Base-by-base conservation (phyloP, 139 green algal species). In the Coelastrella sp. region DNA sequence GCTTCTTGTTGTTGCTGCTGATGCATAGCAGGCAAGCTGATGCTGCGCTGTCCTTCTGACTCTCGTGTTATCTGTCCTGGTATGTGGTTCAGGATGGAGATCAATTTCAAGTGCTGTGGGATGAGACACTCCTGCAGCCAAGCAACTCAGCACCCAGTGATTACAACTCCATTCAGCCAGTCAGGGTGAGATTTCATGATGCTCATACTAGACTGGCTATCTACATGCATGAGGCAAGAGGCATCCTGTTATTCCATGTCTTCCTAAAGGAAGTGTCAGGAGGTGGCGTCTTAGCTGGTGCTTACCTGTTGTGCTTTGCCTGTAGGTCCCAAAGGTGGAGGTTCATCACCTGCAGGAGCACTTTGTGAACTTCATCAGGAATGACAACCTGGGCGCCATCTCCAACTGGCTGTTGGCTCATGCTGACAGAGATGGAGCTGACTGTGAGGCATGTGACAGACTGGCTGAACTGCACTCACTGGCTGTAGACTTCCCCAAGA, bases 401-500 rank as follows among this genome's bases (percentile, higher is more conserved):
- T 80, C 85, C 27, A 88, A 74, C 67, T 84, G 57, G 32, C 80
- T 88, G 40, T 67, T 89, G 41, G 88, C 60, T 21, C 40, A 79
- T n/a, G 85, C 85, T 32, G 88, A 91, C 43, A 9, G 21, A 4
- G 17, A 81, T 6, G 75, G 60, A 8, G 50, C 71, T 59, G 38
- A 76, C 27, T 69, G 34, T 30, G 5, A 38, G n/a, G 51, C 41
- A 13, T 92, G 88, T 53, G n/a, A 78, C 32, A 9, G 80, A 4
- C 88, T 92, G 67, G 88, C 87, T 34, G 2, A 67, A 35, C 76
- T 89, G 83, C 71, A 86, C 50, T 90, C 85, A 4, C 53, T 40
- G 5, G 85, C 88, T 23, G 88, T 92, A 25, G 88, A 92, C 78
- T 92, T 89, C 5, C 53, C 85, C 2, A 92, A 92, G 82, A 90